A percentile compares a stretch with the other conserved stretches of the same genome.
Evolutionary conservation across 257 asterid species (phyloP).

Genomic region (Salvia miltiorrhiza): DNA sequence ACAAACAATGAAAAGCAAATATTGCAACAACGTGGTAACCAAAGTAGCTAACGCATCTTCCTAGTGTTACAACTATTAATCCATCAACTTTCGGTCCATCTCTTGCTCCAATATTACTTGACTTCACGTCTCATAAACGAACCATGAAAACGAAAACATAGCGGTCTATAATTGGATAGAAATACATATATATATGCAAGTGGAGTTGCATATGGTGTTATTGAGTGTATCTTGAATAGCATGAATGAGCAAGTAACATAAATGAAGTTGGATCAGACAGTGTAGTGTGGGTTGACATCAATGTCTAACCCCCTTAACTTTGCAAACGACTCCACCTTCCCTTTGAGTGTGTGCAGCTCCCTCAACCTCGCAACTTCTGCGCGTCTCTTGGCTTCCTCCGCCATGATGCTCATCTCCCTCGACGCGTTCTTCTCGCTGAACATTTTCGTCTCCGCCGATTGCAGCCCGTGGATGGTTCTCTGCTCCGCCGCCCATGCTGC

Average conservation of each 20-base stretch:
- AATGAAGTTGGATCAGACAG: constrained; percentile 35
- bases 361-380: constrained; percentile 64
- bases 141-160: too few species aligned
- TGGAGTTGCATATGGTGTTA: too few species aligned
- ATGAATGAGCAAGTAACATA: background rate
- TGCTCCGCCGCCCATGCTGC: constrained; percentile 75
- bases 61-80: too few species aligned
- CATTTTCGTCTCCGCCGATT: constrained; percentile 32
- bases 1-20: too few species aligned
- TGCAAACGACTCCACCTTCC: constrained; percentile 54
- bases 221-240: background rate
- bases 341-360: constrained; percentile 61
- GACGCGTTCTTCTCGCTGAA: constrained; percentile 34
- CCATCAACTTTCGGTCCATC: too few species aligned
- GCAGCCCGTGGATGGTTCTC: constrained; percentile 58
- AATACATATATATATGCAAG: too few species aligned
- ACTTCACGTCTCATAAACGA: too few species aligned
- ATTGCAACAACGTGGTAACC: too few species aligned
- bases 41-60: too few species aligned
- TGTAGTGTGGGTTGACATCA: constrained; percentile 50
- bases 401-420: constrained; percentile 47
- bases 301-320: constrained; percentile 51
- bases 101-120: too few species aligned
- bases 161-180: too few species aligned
- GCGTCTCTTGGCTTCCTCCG: constrained; percentile 57